Conservation (phyloP, 345 rosid genomes). For the Salix suchowensis region DNA sequence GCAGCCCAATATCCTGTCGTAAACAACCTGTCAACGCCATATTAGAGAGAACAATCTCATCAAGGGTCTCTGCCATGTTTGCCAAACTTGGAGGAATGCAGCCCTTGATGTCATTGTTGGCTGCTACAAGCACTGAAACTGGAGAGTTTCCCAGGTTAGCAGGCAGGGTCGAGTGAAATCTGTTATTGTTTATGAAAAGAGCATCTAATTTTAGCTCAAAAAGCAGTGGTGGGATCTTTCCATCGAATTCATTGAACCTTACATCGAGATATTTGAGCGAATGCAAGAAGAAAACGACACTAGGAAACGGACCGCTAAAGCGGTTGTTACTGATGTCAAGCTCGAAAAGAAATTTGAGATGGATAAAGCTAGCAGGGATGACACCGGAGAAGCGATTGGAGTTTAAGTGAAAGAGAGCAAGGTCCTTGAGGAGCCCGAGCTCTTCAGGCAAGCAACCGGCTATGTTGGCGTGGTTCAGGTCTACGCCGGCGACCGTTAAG, state of each 20-base stretch:
- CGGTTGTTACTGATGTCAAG: slow-evolving; percentile 77
- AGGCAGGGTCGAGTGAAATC: slow-evolving; percentile 53
- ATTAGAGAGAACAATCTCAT: slow-evolving; percentile 48
- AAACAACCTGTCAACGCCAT: slow-evolving; percentile 59
- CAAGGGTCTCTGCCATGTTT: slow-evolving; percentile 55
- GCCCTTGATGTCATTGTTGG: slow-evolving; percentile 56
- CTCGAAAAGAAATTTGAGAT: slow-evolving; percentile 52
- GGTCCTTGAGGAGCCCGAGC: slow-evolving; percentile 73
- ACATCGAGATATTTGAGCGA: slow-evolving; percentile 74
- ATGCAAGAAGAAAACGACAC: slow-evolving; percentile 50
- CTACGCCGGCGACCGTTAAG: slow-evolving; percentile 72
- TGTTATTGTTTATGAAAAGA: slow-evolving; percentile 70
- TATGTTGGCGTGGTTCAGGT: slow-evolving; percentile 67
- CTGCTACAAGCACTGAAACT: slow-evolving; percentile 65
- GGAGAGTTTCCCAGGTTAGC: slow-evolving; percentile 72
- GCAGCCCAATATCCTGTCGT: slow-evolving; percentile 44
- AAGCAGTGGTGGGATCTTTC: slow-evolving; percentile 46
- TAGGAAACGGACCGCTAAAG: slow-evolving; percentile 59
- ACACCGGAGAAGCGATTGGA: slow-evolving; percentile 60
- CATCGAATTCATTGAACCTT: slow-evolving; percentile 57
- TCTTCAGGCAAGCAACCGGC: slow-evolving; percentile 60
- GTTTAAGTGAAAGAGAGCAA: slow-evolving; percentile 72
- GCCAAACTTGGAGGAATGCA: slow-evolving; percentile 65
- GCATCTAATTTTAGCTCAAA: slow-evolving; percentile 78
- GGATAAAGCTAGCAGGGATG: slow-evolving; percentile 40